Evolutionary conservation across 2,329 filamentous ascomycete species (phyloP), one percentile per base, ranked within the genome.

Genomic region (Ambrosiella cleistominuta): DNA sequence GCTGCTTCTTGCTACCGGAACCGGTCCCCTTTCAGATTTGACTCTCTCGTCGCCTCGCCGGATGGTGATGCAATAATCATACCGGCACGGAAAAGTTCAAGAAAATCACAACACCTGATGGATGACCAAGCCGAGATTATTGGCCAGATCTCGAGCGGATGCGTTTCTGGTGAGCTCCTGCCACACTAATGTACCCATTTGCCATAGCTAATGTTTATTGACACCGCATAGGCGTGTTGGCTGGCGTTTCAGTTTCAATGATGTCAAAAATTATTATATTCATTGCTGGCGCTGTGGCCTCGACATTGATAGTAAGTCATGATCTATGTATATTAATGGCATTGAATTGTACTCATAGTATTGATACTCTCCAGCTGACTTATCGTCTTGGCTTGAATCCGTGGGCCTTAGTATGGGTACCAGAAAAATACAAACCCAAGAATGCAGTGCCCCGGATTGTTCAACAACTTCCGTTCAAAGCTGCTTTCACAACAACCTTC

Each of bases 401-500:
- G 11, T 64, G 70, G 19, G 65, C 67, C 1, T 63, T 70, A 51
- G 60, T 73, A 15, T 66, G 68, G 13, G 19, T 61, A 6, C 59
- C 59, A 3, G 59, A 61, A 8, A 53, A 56, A 38, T 61, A 58
- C 49, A 61, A 58, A 47, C 51, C 56, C 38, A 50, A 52, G 7
- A 58, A 58, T 27, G 39, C 52, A 6, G 37, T 55, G n/a, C 56
- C 59, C 6, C 44, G 52, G 15, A 58, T 61, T 38, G 50, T 52
- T 17, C 44, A 61, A 73, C 77, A 61, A 78, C 81, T 63, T 75
- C 79, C 78, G 15, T 84, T 86, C 66, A 85, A 83, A 66, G 66
- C 82, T 19, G 81, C 82, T 2, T 89, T 90, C 67, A 80, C 81
- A n/a, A 65, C 80, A 47, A 85, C 85, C 36, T 89, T 89, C 70